Evolutionary conservation across 331 rosid genomes (phyloP), one percentile per base, ranked within the genome.

Genomic region (Rhamnella rubrinervis): DNA sequence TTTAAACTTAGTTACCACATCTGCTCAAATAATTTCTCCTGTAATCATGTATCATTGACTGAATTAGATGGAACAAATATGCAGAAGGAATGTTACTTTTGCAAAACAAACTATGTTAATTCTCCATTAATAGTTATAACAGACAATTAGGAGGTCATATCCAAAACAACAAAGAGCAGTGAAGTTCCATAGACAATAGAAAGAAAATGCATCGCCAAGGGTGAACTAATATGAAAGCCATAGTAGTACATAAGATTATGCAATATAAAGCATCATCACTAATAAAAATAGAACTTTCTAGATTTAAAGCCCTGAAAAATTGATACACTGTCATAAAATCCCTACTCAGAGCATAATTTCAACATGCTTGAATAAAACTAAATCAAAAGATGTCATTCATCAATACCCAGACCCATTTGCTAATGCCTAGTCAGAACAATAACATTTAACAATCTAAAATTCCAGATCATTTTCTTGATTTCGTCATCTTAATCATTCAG

Each of bases 1-100:
- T 72, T 41, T 67, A 49, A 19, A 28, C 64, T 62, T 17, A 25
- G 52, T 38, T 59, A 70, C 72, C 70, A 77, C 35, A 61, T 49
- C 62, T 67, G 23, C 65, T 35, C 56, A 20, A 41, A 66, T 26
- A 39, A 47, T 51, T 70, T 26, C 50, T n/a, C 61, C 52, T 47
- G 71, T 52, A 9, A 56, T 44, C 25, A 16, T 35, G 44, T 65
- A 25, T 7, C 64, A 17, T 38, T 19, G 56, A 49, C 57, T 18
- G 37, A 68, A 59, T 19, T 49, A 65, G 31, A 67, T 26, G 17
- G 17, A 68, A 68, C 35, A 13, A 13, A 71, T 65, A 65, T 18
- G 55, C 8, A 59, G 65, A 51, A 64, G 37, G 39, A 9, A 25
- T 25, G 59, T 15, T 12, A 44, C 44, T 44, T 51, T 4, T 21